Evolutionary conservation across 176 grass and related monocot genomes (phyloP).

Genomic region (Chrysopogon serrulatus): DNA sequence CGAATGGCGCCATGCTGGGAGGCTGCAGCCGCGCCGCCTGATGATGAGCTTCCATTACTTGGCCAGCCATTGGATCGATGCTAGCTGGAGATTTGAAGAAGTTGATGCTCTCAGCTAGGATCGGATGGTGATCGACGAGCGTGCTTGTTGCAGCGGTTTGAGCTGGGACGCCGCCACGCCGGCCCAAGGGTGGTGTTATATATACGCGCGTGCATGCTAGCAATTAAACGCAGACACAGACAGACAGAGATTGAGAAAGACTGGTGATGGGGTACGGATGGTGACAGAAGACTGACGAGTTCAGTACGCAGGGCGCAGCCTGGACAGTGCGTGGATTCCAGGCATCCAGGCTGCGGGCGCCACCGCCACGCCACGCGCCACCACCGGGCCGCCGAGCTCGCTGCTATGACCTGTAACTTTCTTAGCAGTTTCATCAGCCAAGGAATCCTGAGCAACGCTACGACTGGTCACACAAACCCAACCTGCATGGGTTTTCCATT

Average conservation of each 20-base stretch:
- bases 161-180: neutral
- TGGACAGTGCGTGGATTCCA: neutral
- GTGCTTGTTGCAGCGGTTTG: neutral
- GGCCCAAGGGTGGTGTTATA: neutral
- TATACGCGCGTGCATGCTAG: neutral
- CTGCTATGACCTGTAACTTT: neutral
- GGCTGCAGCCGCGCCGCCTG: neutral
- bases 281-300: slow-evolving; percentile 35
- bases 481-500: neutral
- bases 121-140: neutral
- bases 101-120: neutral
- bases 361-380: neutral
- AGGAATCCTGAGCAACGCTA: slow-evolving; percentile 9
- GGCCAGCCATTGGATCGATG: neutral
- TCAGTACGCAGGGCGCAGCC: slow-evolving; percentile 17
- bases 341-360: too few relatives aligned
- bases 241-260: neutral
- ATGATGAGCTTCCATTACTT: slow-evolving; percentile 44
- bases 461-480: neutral
- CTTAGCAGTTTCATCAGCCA: neutral
- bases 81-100: too few relatives aligned
- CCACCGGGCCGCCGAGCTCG: neutral
- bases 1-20: neutral
- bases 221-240: neutral
- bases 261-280: slow-evolving; percentile 26